Evolutionary conservation across 208 protist species (phyloP).

Genomic region (Herpetomonas muscarum): DNA sequence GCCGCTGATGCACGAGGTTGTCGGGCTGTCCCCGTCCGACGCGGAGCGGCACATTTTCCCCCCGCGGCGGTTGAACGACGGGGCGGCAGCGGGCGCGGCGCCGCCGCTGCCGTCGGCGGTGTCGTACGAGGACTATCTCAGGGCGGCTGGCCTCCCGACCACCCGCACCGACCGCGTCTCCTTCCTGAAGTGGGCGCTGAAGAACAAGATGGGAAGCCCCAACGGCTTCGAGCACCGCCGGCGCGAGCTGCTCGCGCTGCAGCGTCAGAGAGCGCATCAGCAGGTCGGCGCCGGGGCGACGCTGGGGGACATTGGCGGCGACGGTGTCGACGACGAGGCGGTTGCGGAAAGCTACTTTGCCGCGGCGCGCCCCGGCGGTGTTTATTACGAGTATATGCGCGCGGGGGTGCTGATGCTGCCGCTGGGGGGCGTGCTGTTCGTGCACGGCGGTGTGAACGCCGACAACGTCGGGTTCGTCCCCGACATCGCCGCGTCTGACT

Average conservation of each 20-base stretch:
- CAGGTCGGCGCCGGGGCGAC: not conserved
- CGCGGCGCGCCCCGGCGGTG: slow-evolving; percentile 47
- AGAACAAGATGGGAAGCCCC: slow-evolving; percentile 57
- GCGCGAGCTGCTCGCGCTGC: slow-evolving; percentile 42
- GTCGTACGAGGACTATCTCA: slow-evolving; percentile 17
- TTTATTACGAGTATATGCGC: slow-evolving; percentile 75
- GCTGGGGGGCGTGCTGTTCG: slow-evolving; percentile 74
- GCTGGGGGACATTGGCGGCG: not conserved
- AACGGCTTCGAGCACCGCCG: slow-evolving; percentile 63
- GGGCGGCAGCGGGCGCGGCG: not conserved
- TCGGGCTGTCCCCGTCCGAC: slow-evolving; percentile 12
- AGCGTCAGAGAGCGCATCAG: not conserved
- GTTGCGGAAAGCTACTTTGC: slow-evolving; percentile 71
- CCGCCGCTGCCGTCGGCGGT: slow-evolving; percentile 8
- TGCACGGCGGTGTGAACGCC: slow-evolving; percentile 72
- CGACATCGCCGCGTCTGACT: slow-evolving; percentile 11
- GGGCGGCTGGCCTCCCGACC: not conserved
- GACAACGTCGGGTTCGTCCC: slow-evolving; percentile 72
- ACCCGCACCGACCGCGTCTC: slow-evolving; percentile 22
- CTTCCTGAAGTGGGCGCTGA: slow-evolving; percentile 66
- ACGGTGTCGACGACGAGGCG: slow-evolving; percentile 25
- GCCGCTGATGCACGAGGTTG: slow-evolving; percentile 23
- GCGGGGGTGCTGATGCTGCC: slow-evolving; percentile 40
- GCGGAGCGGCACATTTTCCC: slow-evolving; percentile 26
- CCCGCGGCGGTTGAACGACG: slow-evolving; percentile 1